Evolutionary conservation across 1,284 basidiomycete genomes (phyloP), one percentile per base, ranked within the genome.

Genomic region (Anthracocystis walkeri): DNA sequence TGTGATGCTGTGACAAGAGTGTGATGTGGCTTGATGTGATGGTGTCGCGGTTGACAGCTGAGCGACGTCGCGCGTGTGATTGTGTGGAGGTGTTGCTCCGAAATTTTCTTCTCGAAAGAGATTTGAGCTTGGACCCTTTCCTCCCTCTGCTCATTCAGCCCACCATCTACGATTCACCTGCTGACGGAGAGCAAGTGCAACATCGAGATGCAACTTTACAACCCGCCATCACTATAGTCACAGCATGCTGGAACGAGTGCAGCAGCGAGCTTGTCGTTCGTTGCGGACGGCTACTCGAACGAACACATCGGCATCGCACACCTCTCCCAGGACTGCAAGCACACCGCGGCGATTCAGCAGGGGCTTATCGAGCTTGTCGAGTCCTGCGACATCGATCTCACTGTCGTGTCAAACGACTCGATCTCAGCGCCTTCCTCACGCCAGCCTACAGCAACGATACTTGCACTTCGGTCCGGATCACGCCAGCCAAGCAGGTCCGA

Each of bases 401-500:
- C 38, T 7, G 14, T 18, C 29, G 18, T 45, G 31, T 25, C 27
- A 12, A 38, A 10, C 54, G n/a, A 7, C 1, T 2, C 44, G 2
- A 16, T 7, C 44, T 38, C 14, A 4, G 7, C 3, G 0, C 1
- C 21, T 29, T 20, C 7, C n/a, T n/a, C 23, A 23, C 18, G 16
- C 7, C 18, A 16, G 3, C 14, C 1, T 7, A 1, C 57, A 57
- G 20, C 41, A 12, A 45, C 49, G 68, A 10, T 18, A 21, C 16
- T 35, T 69, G 44, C 66, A 58, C 50, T 54, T 65, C 29, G 52
- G 41, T 16, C 45, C 56, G n/a, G 45, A 61, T 14, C 46, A 54
- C 33, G 51, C 53, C 2, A 46, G 46, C 21, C 46, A 31, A 48
- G 45, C 68, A 50, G 54, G 58, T 4, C 38, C 58, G 4, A 55